These are phyloP conservation scores for Punctularia strigosozonata DNA, from an alignment of 768 basidiomycete genomes.

Conservation along the genomic window DNA sequence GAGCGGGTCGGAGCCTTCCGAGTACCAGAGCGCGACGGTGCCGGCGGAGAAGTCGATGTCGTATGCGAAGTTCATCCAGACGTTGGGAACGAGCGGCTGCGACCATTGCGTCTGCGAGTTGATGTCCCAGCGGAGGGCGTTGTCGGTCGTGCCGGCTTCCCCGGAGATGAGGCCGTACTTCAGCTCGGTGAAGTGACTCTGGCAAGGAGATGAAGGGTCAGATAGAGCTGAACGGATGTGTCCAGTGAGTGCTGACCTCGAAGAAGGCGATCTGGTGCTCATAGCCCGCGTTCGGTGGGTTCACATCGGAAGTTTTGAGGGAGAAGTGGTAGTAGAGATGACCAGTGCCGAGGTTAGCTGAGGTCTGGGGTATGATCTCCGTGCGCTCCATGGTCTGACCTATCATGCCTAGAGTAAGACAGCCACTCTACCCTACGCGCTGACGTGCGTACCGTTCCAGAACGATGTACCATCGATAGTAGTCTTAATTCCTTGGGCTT, in stretches of 20 bases:
- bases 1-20: slow-evolving; percentile 34
- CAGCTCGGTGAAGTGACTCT: slow-evolving; percentile 48
- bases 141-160: slow-evolving; percentile 36
- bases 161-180: slow-evolving; percentile 29
- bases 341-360: slow-evolving; percentile 41
- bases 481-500: slow-evolving; percentile 37
- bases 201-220: too few relatives aligned
- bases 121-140: slow-evolving; percentile 44
- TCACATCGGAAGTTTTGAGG: slow-evolving; percentile 32
- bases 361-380: slow-evolving; percentile 29
- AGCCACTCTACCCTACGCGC: too few relatives aligned
- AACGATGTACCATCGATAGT: slow-evolving; percentile 42
- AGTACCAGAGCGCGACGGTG: slow-evolving; percentile 49
- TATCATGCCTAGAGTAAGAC: too few relatives aligned
- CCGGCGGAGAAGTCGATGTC: slow-evolving; percentile 45
- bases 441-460: slow-evolving; percentile 48
- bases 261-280: slow-evolving; percentile 57
- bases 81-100: slow-evolving; percentile 35
- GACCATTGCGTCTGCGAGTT: slow-evolving; percentile 34
- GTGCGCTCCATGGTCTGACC: slow-evolving; percentile 33
- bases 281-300: slow-evolving; percentile 36
- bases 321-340: slow-evolving; percentile 57
- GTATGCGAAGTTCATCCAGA: slow-evolving; percentile 59
- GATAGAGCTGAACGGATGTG: background rate
- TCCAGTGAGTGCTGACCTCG: slow-evolving; percentile 8